These are phyloP conservation scores for Chenopodium formosanum DNA, from an alignment of 148 eudicot species.

Conservation along the genomic window DNA sequence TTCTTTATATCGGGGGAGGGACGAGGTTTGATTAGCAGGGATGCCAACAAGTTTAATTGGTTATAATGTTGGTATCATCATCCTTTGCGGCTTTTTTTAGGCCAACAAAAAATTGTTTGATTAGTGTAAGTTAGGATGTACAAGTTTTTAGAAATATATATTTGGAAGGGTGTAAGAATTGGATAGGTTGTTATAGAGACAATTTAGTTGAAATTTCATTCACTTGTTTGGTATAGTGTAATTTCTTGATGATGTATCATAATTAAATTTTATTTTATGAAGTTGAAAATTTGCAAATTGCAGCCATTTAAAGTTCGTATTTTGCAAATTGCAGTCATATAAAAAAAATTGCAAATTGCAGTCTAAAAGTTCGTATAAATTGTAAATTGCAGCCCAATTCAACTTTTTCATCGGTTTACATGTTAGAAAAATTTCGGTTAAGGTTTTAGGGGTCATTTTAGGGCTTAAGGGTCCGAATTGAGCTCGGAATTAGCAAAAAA, in stretches of 20 bases:
- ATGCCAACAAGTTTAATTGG: too few species aligned
- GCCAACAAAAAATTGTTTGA: neutral
- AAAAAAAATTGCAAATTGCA: too few species aligned
- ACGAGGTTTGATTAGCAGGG: neutral
- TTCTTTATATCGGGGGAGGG: neutral
- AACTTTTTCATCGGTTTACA: too few species aligned
- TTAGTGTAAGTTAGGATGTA: slow-evolving; percentile 20
- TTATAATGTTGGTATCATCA: neutral
- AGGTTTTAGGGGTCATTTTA: too few species aligned
- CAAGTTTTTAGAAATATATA: slow-evolving; percentile 13
- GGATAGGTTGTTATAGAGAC: slow-evolving; percentile 12
- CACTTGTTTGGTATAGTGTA: neutral
- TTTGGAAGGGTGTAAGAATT: slow-evolving; percentile 13
- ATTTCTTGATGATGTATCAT: neutral
- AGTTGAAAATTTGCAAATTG: neutral
- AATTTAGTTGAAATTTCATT: slow-evolving; percentile 19
- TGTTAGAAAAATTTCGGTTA: too few species aligned
- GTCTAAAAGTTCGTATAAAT: too few species aligned
- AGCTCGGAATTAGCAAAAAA: too few species aligned
- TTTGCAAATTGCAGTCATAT: too few species aligned
- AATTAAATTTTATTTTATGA: neutral
- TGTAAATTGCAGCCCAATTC: too few species aligned
- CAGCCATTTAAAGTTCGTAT: too few species aligned
- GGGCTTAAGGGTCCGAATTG: too few species aligned
- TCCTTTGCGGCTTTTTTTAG: neutral